Evolutionary conservation across 345 rosid genomes (phyloP), one percentile per base, ranked within the genome.

Genomic region (Gossypium herbaceum): DNA sequence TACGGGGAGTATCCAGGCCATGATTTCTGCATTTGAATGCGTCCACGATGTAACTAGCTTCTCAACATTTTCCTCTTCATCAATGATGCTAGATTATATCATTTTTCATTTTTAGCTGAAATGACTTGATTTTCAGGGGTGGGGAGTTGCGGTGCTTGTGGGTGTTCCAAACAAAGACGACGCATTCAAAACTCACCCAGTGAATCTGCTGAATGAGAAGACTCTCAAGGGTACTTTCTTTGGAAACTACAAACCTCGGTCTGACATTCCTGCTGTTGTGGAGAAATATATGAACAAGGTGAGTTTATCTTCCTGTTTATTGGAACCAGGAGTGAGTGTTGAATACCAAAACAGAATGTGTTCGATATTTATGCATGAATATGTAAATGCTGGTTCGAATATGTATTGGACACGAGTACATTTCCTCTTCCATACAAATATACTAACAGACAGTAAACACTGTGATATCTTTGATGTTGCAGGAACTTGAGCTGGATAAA

Each of bases 1-100:
- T 52, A 91, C 97, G 0, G 92, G 96, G 69, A 89, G 81, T 84
- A 43, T 84, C 41, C 79, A 86, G 51, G 92, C 94, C 75, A 89
- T 92, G 97, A 87, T 90, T 62, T 90, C 94, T 17, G 97, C 97
- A 22, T 92, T 92, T 54, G 94, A 92, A 87, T 91, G 96, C 25
- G 94, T 89, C 56, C 97, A 93, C 20, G 94, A 91, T 75, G 97
- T 89, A 88, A 90, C 16, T 20, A 63, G n/a, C 59, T 61, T 47
- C 58, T 10, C 55, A n/a, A n/a, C 20, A 5, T 55, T 64, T 11
- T 71, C 55, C 11, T 44, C 12, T 4, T 25, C 7, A 25, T 24
- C 3, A 1, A 47, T 55, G 3, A 47, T 56, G 3, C 16, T 20
- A 10, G n/a, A 25, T 16, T 62, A 67, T 17, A 5, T 62, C 58